phyloP scores from a whole-genome alignment of 345 rosid genomes.

The Citrus glauca region DNA sequence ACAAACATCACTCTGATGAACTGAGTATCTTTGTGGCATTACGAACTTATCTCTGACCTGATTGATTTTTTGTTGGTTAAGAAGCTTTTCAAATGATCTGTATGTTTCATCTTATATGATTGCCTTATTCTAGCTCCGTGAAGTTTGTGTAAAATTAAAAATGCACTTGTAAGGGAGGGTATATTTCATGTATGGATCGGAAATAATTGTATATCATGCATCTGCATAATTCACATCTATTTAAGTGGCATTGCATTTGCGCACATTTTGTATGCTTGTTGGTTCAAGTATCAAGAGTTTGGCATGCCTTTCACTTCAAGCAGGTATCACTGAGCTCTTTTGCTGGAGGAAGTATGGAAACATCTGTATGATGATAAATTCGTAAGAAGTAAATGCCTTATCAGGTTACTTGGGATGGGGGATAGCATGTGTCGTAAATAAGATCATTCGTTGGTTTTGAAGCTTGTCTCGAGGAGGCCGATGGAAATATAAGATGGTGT shows the following conservation, averaged over 20 bases:
- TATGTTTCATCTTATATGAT: not conserved
- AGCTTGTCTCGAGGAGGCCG: slow-evolving; percentile 23
- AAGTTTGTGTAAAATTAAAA: not conserved
- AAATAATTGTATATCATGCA: not conserved
- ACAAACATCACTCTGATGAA: not conserved
- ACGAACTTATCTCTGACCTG: not conserved
- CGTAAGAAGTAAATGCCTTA: slow-evolving; percentile 36
- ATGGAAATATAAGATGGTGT: slow-evolving; percentile 32
- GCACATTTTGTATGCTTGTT: not conserved
- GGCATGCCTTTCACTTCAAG: not conserved
- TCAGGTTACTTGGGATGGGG: slow-evolving; percentile 41
- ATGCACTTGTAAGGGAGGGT: not conserved
- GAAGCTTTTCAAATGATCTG: not conserved
- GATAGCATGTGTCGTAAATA: slow-evolving; percentile 31
- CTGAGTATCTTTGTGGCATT: not conserved
- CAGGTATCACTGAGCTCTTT: slow-evolving; percentile 38
- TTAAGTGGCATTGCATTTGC: not conserved
- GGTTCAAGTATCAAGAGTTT: not conserved
- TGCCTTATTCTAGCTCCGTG: not conserved
- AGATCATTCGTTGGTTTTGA: slow-evolving; percentile 32
- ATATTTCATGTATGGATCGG: not conserved
- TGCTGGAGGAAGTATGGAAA: slow-evolving; percentile 18
- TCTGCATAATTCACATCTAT: not conserved
- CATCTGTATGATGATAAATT: slow-evolving; percentile 30
- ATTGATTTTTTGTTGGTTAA: not conserved